A percentile compares a stretch with the other conserved stretches of the same genome.
Conservation (phyloP, 805 yeast species). For the Candida koratica region DNA sequence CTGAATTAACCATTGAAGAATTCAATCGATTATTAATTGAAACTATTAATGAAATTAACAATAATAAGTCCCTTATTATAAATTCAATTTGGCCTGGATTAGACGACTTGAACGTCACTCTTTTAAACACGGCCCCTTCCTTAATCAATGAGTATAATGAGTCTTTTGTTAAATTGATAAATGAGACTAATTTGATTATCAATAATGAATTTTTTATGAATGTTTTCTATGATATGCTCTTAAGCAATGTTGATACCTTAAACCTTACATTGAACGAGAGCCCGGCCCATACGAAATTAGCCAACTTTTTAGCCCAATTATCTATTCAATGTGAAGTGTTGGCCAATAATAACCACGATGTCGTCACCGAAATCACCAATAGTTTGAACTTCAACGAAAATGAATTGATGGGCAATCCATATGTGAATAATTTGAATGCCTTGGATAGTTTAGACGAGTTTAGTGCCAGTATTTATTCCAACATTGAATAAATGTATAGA, state of each 20-base stretch:
- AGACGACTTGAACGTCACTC: conserved; percentile 41
- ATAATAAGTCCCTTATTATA: conserved; percentile 16
- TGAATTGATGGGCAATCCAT: conserved; percentile 34
- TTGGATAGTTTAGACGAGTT: conserved; percentile 72
- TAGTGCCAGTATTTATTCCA: conserved; percentile 87
- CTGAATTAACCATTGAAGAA: conserved; percentile 61
- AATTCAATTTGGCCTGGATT: conserved; percentile 36
- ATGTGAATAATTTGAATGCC: conserved; percentile 33
- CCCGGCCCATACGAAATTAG: conserved; percentile 40
- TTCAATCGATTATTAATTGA: conserved; percentile 38
- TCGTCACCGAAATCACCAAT: neutral
- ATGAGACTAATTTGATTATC: conserved; percentile 44
- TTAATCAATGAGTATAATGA: conserved; percentile 35
- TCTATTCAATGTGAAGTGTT: conserved; percentile 61
- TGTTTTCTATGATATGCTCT: conserved; percentile 32
- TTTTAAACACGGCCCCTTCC: conserved; percentile 46
- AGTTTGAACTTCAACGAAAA: conserved; percentile 1
- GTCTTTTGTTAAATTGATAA: conserved; percentile 36
- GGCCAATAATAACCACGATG: conserved; percentile 23
- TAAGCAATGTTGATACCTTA: conserved; percentile 33
- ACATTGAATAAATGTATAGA: conserved; percentile 52
- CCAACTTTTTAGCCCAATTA: conserved; percentile 64
- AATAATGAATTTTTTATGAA: conserved; percentile 28
- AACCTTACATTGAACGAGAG: conserved; percentile 27
- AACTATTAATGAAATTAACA: conserved; percentile 21